A percentile compares a stretch with the other conserved stretches of the same genome.
These are phyloP conservation scores for Candida buenavistaensis DNA, from an alignment of 1,139 yeast genomes.

Conservation along the genomic window DNA sequence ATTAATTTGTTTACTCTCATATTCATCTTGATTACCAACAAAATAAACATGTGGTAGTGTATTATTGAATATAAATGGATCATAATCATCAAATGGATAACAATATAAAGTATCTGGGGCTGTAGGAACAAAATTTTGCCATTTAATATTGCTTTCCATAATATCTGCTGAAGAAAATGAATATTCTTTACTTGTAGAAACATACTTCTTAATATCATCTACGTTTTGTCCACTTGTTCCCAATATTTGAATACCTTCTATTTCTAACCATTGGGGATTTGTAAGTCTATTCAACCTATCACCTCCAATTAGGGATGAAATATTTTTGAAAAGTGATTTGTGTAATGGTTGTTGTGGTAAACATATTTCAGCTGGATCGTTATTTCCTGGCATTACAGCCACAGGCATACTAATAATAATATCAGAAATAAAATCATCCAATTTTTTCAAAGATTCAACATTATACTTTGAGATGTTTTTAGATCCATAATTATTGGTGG, in stretches of 20 bases:
- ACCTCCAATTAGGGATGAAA: slow-evolving; percentile 43
- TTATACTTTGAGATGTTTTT: slow-evolving; percentile 52
- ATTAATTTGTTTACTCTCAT: slow-evolving; percentile 35
- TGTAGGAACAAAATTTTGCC: slow-evolving; percentile 92
- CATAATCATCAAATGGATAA: slow-evolving; percentile 77
- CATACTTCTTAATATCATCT: slow-evolving; percentile 70
- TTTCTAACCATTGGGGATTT: slow-evolving; percentile 71
- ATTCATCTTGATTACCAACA: slow-evolving; percentile 78
- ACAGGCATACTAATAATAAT: slow-evolving; percentile 63
- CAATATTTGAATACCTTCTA: slow-evolving; percentile 56
- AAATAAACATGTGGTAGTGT: slow-evolving; percentile 86
- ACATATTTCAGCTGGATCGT: slow-evolving; percentile 80
- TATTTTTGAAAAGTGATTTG: slow-evolving; percentile 59
- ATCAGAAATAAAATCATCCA: slow-evolving; percentile 64
- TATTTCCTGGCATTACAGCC: slow-evolving; percentile 78
- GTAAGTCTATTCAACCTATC: slow-evolving; percentile 51
- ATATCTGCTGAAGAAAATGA: slow-evolving; percentile 34
- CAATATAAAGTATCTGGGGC: slow-evolving; percentile 95
- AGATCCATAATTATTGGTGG: slow-evolving; percentile 51
- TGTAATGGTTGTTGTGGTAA: slow-evolving; percentile 92
- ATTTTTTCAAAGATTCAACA: slow-evolving; percentile 35
- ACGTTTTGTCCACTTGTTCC: slow-evolving; percentile 87
- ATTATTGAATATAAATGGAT: slow-evolving; percentile 70
- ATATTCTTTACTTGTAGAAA: slow-evolving; percentile 14
- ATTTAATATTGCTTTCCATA: slow-evolving; percentile 67